Percentiles rank a stretch among this genome's conserved stretches.
These are phyloP conservation scores for Epichloe glyceriae DNA, from an alignment of 2,329 filamentous ascomycete species.

Conservation along the genomic window DNA sequence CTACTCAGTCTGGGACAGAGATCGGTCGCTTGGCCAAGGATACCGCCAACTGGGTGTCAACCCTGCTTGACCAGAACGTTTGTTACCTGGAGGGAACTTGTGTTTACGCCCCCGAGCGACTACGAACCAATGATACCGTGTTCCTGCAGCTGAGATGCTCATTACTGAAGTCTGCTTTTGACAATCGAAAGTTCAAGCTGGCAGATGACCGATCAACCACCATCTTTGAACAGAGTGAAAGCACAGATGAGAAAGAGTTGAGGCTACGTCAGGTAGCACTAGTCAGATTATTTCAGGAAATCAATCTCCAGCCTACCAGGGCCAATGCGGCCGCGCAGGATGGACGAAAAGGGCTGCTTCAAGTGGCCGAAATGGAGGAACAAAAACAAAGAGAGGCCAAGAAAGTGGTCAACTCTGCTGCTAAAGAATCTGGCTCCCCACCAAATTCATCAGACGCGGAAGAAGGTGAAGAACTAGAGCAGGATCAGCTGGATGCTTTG, in stretches of 20 bases:
- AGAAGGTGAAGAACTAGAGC: constrained; percentile 82
- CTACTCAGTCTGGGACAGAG: constrained; percentile 64
- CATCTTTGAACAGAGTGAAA: constrained; percentile 77
- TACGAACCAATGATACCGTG: constrained; percentile 88
- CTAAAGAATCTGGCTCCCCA: constrained; percentile 32
- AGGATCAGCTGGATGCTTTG: constrained; percentile 84
- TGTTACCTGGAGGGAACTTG: constrained; percentile 79
- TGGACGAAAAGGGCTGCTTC: constrained; percentile 70
- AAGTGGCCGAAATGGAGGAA: constrained; percentile 80
- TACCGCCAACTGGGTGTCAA: constrained; percentile 80
- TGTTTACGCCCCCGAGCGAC: constrained; percentile 73
- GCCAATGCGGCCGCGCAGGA: constrained; percentile 66
- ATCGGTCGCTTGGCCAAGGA: constrained; percentile 81
- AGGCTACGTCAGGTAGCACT: constrained; percentile 76
- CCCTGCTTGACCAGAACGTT: constrained; percentile 78
- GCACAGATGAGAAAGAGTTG: constrained; percentile 69
- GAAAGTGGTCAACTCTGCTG: constrained; percentile 16
- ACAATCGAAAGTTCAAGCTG: constrained; percentile 42
- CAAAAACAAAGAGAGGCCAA: constrained; percentile 48
- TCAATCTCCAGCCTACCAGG: constrained; percentile 65
- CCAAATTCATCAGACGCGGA: constrained; percentile 55
- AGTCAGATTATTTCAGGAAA: constrained; percentile 79
- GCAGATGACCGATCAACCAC: constrained; percentile 58
- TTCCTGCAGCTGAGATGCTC: constrained; percentile 77
- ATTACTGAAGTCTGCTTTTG: constrained; percentile 62